Conservation (phyloP, 257 asterid species). For the Solanum infundibuliforme region DNA sequence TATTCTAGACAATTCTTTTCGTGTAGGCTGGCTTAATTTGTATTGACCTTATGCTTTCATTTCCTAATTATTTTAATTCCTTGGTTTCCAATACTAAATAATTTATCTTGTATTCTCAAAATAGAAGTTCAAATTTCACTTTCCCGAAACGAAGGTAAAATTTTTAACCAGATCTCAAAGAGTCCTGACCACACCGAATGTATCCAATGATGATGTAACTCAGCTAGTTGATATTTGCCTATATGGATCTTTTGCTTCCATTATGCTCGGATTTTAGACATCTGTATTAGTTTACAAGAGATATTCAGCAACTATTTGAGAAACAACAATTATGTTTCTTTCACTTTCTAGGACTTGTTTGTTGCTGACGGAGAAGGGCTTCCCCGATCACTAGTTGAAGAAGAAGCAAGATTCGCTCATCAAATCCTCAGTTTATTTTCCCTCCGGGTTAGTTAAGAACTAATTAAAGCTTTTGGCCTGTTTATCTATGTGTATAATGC, state of each 20-base stretch:
- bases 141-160: neutral
- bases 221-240: neutral
- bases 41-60: neutral
- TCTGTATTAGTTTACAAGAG: neutral
- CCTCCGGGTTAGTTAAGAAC: slow-evolving; percentile 42
- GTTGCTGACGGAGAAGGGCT: slow-evolving; percentile 99
- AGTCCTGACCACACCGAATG: neutral
- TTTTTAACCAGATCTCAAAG: neutral
- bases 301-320: neutral
- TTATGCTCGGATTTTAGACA: neutral
- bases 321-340: slow-evolving; percentile 1
- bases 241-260: neutral
- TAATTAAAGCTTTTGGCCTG: slow-evolving; percentile 1
- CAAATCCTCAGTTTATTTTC: slow-evolving; percentile 64
- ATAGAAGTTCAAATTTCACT: neutral
- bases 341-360: slow-evolving; percentile 61
- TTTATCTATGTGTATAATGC: neutral
- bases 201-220: neutral
- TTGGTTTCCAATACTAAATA: neutral
- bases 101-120: neutral
- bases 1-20: neutral
- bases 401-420: slow-evolving; percentile 69
- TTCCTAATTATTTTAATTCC: neutral
- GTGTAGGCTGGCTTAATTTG: neutral
- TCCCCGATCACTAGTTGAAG: slow-evolving; percentile 79